Evolutionary conservation across 2,329 filamentous ascomycete genomes (phyloP), one percentile per base, ranked within the genome.

Genomic region (Sporothrix brasiliensis): DNA sequence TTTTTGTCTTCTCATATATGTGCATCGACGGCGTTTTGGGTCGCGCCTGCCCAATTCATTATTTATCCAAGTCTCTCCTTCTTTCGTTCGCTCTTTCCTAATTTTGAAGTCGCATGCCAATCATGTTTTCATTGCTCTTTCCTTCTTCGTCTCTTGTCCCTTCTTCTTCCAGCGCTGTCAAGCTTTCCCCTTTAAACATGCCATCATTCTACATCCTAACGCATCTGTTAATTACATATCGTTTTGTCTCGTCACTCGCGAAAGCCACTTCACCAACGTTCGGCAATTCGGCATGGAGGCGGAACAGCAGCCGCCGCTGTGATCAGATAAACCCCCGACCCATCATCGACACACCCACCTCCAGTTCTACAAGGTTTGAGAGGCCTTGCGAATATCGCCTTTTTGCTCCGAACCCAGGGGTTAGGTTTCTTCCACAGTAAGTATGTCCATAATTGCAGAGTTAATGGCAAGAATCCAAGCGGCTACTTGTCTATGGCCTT

Each of bases 71-170:
- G 52, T 54, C 52, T 27, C 52, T 7, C 19, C 21, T 5, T 54
- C 4, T 19, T 19, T n/a, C 7, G 6, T 27, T 5, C 24, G 52
- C 52, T n/a, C 13, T 24, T 41, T 60, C 56, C n/a, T 44, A 3
- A 10, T 16, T 6, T 41, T 19, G 9, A 24, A 14, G 4, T 14
- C 6, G 10, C 11, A 54, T 21, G n/a, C 5, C 14, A 50, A 10
- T 53, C 4, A 19, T 39, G 54, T 58, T 58, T 58, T 13, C 30
- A 60, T 41, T 16, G 56, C 30, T 60, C 56, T 19, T 60, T 60
- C 56, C 56, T 60, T 16, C 19, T 2, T 21, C 6, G 34, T 34
- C 34, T 16, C 10, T 9, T 3, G 11, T 34, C 53, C 5, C 2
- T 14, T 16, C 53, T 9, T 2, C 19, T 56, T 16, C 16, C 53